phyloP scores from a whole-genome alignment of 257 asterid species.

The Salvia hispanica region DNA sequence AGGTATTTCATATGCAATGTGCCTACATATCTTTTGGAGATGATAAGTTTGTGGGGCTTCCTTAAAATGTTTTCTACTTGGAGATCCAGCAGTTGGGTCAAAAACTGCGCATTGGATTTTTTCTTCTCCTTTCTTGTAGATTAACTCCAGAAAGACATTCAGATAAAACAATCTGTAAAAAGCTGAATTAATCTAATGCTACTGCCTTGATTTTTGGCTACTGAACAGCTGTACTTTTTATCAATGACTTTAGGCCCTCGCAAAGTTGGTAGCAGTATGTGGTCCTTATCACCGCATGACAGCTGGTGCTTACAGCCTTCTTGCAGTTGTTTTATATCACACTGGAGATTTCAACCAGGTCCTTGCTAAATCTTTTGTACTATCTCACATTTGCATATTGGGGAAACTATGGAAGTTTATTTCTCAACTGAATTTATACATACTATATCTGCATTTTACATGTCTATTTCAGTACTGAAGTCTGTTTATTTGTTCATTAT shows the following conservation, averaged over 20 bases:
- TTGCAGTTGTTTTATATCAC: constrained; percentile 93
- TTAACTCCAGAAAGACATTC: constrained; percentile 22
- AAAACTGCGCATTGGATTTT: constrained; percentile 16
- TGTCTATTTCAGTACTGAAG: constrained; percentile 25
- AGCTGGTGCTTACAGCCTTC: constrained; percentile 97
- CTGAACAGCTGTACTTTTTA: constrained; percentile 19
- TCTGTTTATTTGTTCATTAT: constrained; percentile 24
- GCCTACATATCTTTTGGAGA: constrained; percentile 19
- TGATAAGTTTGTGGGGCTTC: constrained; percentile 12
- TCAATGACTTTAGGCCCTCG: constrained; percentile 65
- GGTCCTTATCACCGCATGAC: constrained; percentile 97
- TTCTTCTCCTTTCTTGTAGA: background rate
- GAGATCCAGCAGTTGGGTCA: background rate
- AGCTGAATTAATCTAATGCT: constrained; percentile 4
- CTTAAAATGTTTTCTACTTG: constrained; percentile 23
- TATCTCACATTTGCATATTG: too few species aligned
- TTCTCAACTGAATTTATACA: too few species aligned
- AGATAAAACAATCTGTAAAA: constrained; percentile 6
- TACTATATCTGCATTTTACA: constrained; percentile 17
- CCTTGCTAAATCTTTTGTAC: constrained; percentile 26
- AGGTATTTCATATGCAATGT: constrained; percentile 50
- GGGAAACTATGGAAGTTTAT: too few species aligned
- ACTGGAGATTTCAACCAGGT: constrained; percentile 99
- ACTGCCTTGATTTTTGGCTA: constrained; percentile 13
- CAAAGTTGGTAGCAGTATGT: constrained; percentile 89